Percentiles rank a stretch among this genome's conserved stretches.
phyloP scores from a whole-genome alignment of 768 basidiomycete genomes.

The Pleurotus citrinopileatus region DNA sequence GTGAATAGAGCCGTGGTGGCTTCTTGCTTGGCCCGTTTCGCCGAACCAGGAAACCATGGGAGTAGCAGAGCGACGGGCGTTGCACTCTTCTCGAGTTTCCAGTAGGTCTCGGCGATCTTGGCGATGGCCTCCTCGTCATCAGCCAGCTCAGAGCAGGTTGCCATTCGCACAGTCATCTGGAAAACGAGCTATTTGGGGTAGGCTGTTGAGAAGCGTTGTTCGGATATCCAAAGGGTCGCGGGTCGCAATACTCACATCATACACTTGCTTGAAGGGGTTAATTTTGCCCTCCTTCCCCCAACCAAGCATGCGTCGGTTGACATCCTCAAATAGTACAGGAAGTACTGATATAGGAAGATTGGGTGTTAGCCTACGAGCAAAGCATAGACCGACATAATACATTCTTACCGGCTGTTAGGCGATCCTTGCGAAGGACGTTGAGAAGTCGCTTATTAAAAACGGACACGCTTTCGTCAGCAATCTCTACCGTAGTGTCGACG shows the following conservation, averaged over 20 bases:
- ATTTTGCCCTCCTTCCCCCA: slow-evolving; percentile 28
- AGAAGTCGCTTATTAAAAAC: slow-evolving; percentile 21
- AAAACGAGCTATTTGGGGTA: slow-evolving; percentile 25
- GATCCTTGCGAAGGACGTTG: slow-evolving; percentile 19
- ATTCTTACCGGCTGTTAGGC: slow-evolving; percentile 19
- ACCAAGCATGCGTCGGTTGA: slow-evolving; percentile 17
- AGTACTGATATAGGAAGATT: slow-evolving; percentile 17
- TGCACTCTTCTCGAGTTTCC: slow-evolving; percentile 28
- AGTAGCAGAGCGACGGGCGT: slow-evolving; percentile 30
- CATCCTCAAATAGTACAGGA: slow-evolving; percentile 25
- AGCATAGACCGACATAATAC: neutral
- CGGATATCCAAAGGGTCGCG: no score
- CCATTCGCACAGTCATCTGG: slow-evolving; percentile 34
- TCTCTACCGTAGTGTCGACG: slow-evolving; percentile 15
- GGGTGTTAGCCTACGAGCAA: neutral
- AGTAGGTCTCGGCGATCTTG: slow-evolving; percentile 24
- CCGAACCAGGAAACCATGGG: slow-evolving; percentile 31
- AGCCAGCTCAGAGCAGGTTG: slow-evolving; percentile 30
- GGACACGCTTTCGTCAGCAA: slow-evolving; percentile 11
- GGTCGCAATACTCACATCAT: slow-evolving; percentile 25
- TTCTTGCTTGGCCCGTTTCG: slow-evolving; percentile 25
- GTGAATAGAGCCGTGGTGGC: slow-evolving; percentile 28
- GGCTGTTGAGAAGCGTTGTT: neutral
- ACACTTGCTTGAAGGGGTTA: slow-evolving; percentile 30
- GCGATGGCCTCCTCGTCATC: slow-evolving; percentile 21